Base-by-base conservation (phyloP, 331 rosid species). In the Arachis monticola region DNA sequence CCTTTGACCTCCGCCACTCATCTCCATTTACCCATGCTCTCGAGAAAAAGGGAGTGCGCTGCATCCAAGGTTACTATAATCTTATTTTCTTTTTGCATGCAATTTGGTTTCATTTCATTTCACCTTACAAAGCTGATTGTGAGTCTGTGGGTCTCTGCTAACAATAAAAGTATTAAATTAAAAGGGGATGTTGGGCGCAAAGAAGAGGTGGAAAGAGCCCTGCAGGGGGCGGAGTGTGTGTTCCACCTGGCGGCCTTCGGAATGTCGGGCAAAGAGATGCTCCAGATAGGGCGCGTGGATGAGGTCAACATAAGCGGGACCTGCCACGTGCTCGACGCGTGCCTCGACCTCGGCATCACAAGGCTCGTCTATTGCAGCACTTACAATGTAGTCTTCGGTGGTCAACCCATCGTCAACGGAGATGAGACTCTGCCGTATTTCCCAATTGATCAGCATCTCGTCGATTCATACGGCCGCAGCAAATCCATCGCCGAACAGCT, bases 401-500 rank as follows among this genome's bases (percentile, higher is more conserved):
- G 96, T 53, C 83, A 88, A 40, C 87, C 80, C 77, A 87, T 94
- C 38, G 60, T 92, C 52, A 94, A 83, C 47, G 99, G 99, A 11
- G 80, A 92, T 50, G 99, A 94, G 88, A 6, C 83, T 13, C 38
- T 92, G 6, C 95, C 92, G 42, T 94, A 94, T 84, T 85, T 87
- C 78, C 93, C 99, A 35, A 83, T 92, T 6, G 99, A 94, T 78
- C 55, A 66, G 7, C 97, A 92, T 45, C 27, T 22, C 27, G 83
- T 67, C 65, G 99, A 94, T 80, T 83, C 93, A 0, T 94, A 92
- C 73, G 88, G 91, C 12, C 93, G 99, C 52, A 87, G 91, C 67
- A 94, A 94, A 82, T 94, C 99, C 0, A 81, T 94, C 41, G 97
- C 99, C 32, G 99, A 92, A 77, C 99, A 92, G 87, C 81, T 94